Conservation (phyloP, 192 early-diverging fungal species). For the Chytriomyces hyalinus region DNA sequence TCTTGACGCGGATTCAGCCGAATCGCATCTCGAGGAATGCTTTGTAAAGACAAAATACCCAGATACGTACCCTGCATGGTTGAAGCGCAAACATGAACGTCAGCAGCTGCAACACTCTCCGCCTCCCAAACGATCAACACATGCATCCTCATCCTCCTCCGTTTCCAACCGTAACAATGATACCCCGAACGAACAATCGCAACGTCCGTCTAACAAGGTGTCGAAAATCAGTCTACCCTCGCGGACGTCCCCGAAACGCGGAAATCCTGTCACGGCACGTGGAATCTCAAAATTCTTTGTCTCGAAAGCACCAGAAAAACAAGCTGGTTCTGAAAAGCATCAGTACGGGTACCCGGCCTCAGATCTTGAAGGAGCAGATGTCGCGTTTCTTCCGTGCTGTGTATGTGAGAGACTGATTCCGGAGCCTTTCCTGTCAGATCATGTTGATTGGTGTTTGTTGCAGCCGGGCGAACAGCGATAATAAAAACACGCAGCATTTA, state of each 20-base stretch:
- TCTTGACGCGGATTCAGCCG: background rate
- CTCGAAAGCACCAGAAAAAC: background rate
- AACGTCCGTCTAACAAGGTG: background rate
- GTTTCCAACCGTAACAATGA: background rate
- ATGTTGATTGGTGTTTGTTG: background rate
- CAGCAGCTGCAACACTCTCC: background rate
- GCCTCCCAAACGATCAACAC: background rate
- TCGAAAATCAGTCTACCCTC: background rate
- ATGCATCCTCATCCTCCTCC: background rate
- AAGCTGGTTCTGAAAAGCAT: background rate
- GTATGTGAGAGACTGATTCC: slow-evolving; percentile 6
- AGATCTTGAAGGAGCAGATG: background rate
- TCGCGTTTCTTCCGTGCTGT: background rate
- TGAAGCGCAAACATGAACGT: background rate
- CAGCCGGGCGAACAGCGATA: too few relatives aligned
- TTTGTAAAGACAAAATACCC: slow-evolving; percentile 7
- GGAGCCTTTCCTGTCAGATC: slow-evolving; percentile 2
- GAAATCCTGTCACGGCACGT: background rate
- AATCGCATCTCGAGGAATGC: slow-evolving; percentile 2
- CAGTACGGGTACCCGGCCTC: background rate
- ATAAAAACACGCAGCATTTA: too few relatives aligned
- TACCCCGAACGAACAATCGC: background rate
- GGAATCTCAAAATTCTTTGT: slow-evolving; percentile 5
- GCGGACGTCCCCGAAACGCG: background rate
- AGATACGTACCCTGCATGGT: background rate